Evolutionary conservation across 2,329 filamentous ascomycete genomes (phyloP).

Genomic region (Pseudodiploospora longispora): DNA sequence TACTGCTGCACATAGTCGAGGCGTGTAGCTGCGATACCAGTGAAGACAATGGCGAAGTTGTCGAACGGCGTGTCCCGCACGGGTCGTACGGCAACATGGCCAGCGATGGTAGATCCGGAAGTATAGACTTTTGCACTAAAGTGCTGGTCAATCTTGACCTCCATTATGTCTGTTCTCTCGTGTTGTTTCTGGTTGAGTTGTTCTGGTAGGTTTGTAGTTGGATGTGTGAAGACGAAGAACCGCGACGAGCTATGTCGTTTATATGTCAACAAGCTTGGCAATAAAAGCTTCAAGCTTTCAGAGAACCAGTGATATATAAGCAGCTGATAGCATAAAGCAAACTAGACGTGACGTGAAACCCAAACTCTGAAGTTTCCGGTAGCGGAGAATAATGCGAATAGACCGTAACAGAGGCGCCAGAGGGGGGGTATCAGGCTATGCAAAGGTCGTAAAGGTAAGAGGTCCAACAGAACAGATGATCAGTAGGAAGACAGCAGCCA

Average conservation of each 20-base stretch:
- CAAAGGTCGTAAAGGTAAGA: too few species aligned
- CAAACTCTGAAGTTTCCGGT: too few species aligned
- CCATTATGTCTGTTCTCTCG: constrained; percentile 27
- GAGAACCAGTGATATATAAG: not conserved
- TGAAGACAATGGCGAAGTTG: constrained; percentile 43
- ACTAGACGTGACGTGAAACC: not conserved
- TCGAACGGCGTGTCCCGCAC: constrained; percentile 41
- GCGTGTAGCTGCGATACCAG: constrained; percentile 41
- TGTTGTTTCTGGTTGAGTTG: constrained; percentile 13
- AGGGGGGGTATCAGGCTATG: too few species aligned
- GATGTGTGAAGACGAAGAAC: not conserved
- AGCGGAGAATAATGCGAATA: too few species aligned
- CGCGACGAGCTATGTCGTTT: not conserved
- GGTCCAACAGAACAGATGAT: too few species aligned
- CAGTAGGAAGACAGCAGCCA: too few species aligned
- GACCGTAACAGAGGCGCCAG: too few species aligned
- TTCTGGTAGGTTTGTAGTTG: constrained; percentile 5
- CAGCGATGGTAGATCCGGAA: constrained; percentile 42
- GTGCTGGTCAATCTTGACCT: constrained; percentile 44
- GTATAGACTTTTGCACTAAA: constrained; percentile 49
- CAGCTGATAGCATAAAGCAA: not conserved
- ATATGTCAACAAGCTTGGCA: too few species aligned
- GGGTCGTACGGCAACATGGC: constrained; percentile 38
- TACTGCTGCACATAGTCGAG: constrained; percentile 42
- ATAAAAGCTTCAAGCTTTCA: too few species aligned